Conservation (phyloP, 1,284 basidiomycete species). For the Leccinum fuscescens region DNA sequence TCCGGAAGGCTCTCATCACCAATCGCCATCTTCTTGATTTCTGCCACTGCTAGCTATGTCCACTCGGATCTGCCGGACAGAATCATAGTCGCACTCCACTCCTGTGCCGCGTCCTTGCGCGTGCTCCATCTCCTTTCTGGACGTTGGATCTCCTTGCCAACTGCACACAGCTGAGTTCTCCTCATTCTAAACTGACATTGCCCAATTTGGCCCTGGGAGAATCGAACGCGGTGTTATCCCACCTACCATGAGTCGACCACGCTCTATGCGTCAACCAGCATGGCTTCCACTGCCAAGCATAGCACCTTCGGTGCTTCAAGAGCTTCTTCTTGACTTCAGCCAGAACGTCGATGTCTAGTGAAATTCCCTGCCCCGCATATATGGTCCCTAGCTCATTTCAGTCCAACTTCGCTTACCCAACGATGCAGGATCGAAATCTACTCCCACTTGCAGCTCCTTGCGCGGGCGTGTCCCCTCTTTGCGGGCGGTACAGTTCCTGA, state of each 20-base stretch:
- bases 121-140: conserved; percentile 7
- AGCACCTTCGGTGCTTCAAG: conserved; percentile 14
- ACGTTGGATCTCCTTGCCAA: conserved; percentile 11
- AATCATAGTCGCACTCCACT: conserved; percentile 12
- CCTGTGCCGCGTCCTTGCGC: conserved; percentile 15
- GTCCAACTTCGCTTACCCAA: conserved; percentile 8
- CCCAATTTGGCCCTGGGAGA: conserved; percentile 10
- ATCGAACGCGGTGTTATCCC: conserved; percentile 6
- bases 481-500: neutral
- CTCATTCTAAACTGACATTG: conserved; percentile 18
- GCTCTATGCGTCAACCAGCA: conserved; percentile 7
- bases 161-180: conserved; percentile 13
- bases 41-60: too few relatives aligned
- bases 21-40: conserved; percentile 19
- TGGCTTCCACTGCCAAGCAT: neutral
- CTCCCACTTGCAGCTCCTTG: conserved; percentile 10
- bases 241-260: conserved; percentile 16
- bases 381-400: conserved; percentile 18
- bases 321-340: conserved; percentile 18
- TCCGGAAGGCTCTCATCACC: conserved; percentile 29
- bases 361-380: conserved; percentile 10
- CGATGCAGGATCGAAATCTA: neutral
- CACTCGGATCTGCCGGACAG: neutral
- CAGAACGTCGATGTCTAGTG: neutral
- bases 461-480: conserved; percentile 11